A percentile compares a stretch with the other conserved stretches of the same genome.
Conservation (phyloP, 179 eudicot species). For the Nepenthes alata region DNA sequence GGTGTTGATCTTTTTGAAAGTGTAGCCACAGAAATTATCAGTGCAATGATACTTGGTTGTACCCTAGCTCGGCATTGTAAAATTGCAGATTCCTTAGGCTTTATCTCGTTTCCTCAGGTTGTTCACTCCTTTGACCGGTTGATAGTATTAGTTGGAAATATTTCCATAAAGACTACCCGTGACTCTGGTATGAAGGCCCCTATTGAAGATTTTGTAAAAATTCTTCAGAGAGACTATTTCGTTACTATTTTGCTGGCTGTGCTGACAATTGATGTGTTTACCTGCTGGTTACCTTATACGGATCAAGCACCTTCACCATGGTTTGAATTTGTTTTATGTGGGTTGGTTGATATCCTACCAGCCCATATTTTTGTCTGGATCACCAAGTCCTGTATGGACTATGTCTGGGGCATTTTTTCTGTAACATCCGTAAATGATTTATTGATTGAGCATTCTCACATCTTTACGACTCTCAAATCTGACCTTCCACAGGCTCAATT, state of each 20-base stretch:
- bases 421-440: no score
- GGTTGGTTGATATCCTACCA: constrained; percentile 88
- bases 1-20: constrained; percentile 99
- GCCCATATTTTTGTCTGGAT: constrained; percentile 89
- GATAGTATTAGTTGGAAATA: constrained; percentile 81
- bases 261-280: constrained; percentile 80
- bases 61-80: constrained; percentile 95
- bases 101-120: constrained; percentile 94
- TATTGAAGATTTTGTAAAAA: constrained; percentile 77
- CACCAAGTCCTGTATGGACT: constrained; percentile 83
- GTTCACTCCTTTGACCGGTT: constrained; percentile 94
- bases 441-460: no score
- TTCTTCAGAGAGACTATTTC: constrained; percentile 92
- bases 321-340: constrained; percentile 86
- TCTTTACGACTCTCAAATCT: no score
- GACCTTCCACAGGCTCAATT: no score
- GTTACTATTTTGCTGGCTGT: constrained; percentile 76
- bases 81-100: constrained; percentile 96
- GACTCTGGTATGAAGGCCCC: constrained; percentile 42
- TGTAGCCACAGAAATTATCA: constrained; percentile 96
- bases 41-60: constrained; percentile 99
- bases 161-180: constrained; percentile 78
- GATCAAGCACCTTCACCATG: constrained; percentile 99
- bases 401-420: constrained; percentile 1
- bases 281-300: constrained; percentile 92